phyloP scores from a whole-genome alignment of 2,329 filamentous ascomycete species.

The Penicillium sp. region DNA sequence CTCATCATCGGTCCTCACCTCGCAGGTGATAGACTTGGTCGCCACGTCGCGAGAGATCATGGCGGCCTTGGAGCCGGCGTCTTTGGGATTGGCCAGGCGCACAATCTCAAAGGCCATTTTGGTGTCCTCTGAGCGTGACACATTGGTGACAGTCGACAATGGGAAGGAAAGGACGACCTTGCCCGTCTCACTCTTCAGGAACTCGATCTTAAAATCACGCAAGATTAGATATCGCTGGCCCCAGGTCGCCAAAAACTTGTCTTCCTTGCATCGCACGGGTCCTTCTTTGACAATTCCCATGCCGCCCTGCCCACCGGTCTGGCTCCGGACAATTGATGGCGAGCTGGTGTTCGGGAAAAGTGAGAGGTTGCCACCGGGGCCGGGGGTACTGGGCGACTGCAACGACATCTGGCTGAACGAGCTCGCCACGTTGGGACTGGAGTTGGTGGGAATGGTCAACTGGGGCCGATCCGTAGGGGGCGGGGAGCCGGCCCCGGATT shows the following conservation, averaged over 20 bases:
- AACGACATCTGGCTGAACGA: slow-evolving; percentile 64
- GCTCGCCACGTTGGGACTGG: slow-evolving; percentile 61
- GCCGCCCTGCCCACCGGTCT: slow-evolving; percentile 60
- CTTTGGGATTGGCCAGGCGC: slow-evolving; percentile 56
- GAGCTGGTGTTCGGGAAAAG: slow-evolving; percentile 65
- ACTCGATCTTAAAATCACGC: slow-evolving; percentile 87
- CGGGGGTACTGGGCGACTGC: slow-evolving; percentile 57
- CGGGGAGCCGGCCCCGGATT: slow-evolving; percentile 92
- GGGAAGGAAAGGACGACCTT: slow-evolving; percentile 82
- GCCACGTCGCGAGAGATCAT: slow-evolving; percentile 74
- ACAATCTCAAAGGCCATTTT: slow-evolving; percentile 94
- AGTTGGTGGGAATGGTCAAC: slow-evolving; percentile 67
- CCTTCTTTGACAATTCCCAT: slow-evolving; percentile 67
- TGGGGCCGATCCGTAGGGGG: slow-evolving; percentile 80
- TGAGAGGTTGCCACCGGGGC: slow-evolving; percentile 48
- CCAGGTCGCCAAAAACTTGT: slow-evolving; percentile 71
- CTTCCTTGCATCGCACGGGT: slow-evolving; percentile 65
- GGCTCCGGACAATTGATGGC: slow-evolving; percentile 59
- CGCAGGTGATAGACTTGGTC: slow-evolving; percentile 80
- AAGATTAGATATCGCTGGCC: slow-evolving; percentile 89
- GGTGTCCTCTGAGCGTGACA: slow-evolving; percentile 84
- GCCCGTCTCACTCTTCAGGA: slow-evolving; percentile 83
- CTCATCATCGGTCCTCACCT: slow-evolving; percentile 91
- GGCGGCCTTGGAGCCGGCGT: slow-evolving; percentile 60
- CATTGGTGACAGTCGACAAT: slow-evolving; percentile 81